A percentile compares a stretch with the other conserved stretches of the same genome.
phyloP scores from a whole-genome alignment of 257 asterid genomes.

The Solanum lignicaule region DNA sequence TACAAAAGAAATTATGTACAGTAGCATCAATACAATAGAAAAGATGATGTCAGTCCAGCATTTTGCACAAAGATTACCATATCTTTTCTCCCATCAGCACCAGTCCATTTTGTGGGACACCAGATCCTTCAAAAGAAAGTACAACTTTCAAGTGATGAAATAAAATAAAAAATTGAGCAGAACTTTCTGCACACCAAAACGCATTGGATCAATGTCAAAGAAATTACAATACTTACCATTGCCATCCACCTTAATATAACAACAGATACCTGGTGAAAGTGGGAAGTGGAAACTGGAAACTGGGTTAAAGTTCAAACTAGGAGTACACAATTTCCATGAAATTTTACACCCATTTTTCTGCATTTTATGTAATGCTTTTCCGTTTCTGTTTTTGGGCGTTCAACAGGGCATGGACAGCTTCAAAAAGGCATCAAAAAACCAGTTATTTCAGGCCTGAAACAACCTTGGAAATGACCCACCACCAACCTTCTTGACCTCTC shows the following conservation, averaged over 20 bases:
- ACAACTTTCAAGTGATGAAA: neutral
- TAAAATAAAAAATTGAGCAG: neutral
- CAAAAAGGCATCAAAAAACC: neutral
- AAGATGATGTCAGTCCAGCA: neutral
- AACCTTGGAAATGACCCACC: neutral
- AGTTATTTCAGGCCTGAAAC: neutral
- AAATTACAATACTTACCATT: no score
- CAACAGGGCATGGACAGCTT: neutral
- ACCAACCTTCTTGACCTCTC: neutral
- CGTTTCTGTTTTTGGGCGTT: no score
- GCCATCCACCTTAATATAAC: conserved; percentile 1
- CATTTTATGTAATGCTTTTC: no score
- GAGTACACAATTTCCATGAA: neutral
- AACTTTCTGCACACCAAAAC: neutral
- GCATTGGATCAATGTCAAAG: neutral
- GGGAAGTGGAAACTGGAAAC: neutral
- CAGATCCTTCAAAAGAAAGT: conserved; percentile 43
- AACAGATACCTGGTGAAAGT: conserved; percentile 4
- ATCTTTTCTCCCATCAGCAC: conserved; percentile 63
- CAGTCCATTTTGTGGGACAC: conserved; percentile 74
- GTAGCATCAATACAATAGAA: neutral
- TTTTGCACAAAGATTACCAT: conserved; percentile 33
- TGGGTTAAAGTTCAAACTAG: neutral
- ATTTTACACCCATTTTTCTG: neutral
- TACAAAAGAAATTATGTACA: neutral